These are phyloP conservation scores for Entophlyctis luteolus DNA, from an alignment of 192 early-diverging fungal genomes.

Conservation along the genomic window DNA sequence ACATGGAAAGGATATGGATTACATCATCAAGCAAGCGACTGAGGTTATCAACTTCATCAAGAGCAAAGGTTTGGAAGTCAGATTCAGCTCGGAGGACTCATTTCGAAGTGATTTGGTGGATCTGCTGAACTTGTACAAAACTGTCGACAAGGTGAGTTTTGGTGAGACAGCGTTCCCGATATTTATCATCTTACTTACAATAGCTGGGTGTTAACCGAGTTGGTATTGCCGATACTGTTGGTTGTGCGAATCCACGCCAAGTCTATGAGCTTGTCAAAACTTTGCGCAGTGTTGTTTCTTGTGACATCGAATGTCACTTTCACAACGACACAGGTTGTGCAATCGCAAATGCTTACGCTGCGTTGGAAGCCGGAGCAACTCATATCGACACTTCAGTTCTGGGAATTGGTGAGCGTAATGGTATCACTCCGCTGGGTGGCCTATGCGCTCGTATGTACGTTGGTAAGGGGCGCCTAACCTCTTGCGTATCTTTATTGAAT, in stretches of 20 bases:
- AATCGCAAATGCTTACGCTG: constrained; percentile 95
- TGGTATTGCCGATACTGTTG: constrained; percentile 98
- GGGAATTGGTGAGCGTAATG: constrained; percentile 98
- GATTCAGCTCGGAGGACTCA: constrained; percentile 97
- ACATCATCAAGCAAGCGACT: constrained; percentile 91
- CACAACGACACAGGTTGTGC: constrained; percentile 99
- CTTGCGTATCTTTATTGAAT: neutral
- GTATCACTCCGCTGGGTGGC: constrained; percentile 93
- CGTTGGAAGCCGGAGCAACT: constrained; percentile 93
- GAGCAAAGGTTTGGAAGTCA: constrained; percentile 90
- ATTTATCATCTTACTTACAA: neutral
- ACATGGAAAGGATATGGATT: constrained; percentile 98
- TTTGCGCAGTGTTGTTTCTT: constrained; percentile 87
- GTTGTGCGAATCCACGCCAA: constrained; percentile 96
- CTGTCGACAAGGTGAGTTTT: constrained; percentile 75
- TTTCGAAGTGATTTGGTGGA: constrained; percentile 97
- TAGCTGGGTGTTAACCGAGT: constrained; percentile 94
- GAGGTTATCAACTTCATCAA: constrained; percentile 97
- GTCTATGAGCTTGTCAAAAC: constrained; percentile 97
- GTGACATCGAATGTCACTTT: constrained; percentile 99
- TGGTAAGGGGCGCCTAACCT: constrained; percentile 1
- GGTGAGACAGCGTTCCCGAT: too few relatives aligned
- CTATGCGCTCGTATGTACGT: constrained; percentile 94
- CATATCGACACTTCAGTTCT: constrained; percentile 98
- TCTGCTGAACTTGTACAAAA: constrained; percentile 91